Conservation (phyloP, 305 asterid genomes). For the Withania somnifera region DNA sequence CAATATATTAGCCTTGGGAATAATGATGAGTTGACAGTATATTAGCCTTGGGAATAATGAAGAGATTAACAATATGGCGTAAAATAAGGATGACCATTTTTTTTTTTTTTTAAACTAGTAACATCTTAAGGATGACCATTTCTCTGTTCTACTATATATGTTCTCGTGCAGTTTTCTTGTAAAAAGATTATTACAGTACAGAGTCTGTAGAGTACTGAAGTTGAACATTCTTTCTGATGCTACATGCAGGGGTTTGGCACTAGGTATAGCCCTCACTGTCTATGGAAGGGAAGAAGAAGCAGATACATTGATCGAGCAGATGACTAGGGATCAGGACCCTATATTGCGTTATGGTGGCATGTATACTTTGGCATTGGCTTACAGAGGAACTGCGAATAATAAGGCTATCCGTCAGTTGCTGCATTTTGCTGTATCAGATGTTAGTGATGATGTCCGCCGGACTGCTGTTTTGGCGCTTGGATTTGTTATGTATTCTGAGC, state of each 20-base stretch:
- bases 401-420: constrained; percentile 89
- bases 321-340: constrained; percentile 97
- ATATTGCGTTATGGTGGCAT: constrained; percentile 93
- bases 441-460: constrained; percentile 91
- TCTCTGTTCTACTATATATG: not conserved
- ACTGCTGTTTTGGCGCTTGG: constrained; percentile 98
- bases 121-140: not conserved
- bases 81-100: not conserved
- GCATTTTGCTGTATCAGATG: constrained; percentile 98
- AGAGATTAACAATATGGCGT: not conserved
- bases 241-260: constrained; percentile 67
- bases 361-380: constrained; percentile 95
- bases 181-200: not conserved
- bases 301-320: constrained; percentile 76
- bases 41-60: not conserved
- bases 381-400: constrained; percentile 89
- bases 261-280: constrained; percentile 90
- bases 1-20: not conserved
- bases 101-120: too few relatives aligned
- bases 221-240: not conserved
- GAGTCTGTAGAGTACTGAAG: not conserved
- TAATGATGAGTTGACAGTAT: not conserved
- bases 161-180: not conserved
- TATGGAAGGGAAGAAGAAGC: constrained; percentile 95
- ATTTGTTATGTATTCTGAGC: constrained; percentile 77